These are phyloP conservation scores for Clitoria ternatea DNA, from an alignment of 306 rosid species.

Conservation along the genomic window DNA sequence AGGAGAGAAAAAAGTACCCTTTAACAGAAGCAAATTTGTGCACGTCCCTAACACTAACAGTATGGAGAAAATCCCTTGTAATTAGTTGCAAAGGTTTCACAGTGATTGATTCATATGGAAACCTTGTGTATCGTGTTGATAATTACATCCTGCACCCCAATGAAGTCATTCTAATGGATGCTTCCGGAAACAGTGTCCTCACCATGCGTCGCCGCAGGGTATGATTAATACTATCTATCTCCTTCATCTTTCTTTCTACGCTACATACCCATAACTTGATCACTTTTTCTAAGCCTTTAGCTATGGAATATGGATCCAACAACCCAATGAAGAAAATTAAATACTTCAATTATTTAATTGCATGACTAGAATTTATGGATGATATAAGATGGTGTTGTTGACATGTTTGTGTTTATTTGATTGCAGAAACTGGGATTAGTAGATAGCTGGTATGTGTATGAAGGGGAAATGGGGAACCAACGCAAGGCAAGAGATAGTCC, in stretches of 20 bases:
- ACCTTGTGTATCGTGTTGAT: constrained; percentile 76
- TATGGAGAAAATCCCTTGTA: constrained; percentile 75
- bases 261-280: background rate
- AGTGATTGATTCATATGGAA: constrained; percentile 69
- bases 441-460: constrained; percentile 64
- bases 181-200: constrained; percentile 59
- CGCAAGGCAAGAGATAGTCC: constrained; percentile 34
- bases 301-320: too few species aligned
- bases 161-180: constrained; percentile 79
- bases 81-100: constrained; percentile 79
- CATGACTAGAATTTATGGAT: background rate
- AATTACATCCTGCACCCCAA: constrained; percentile 57
- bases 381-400: background rate
- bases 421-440: constrained; percentile 51
- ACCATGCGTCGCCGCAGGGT: constrained; percentile 72
- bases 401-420: background rate
- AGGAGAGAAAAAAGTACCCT: constrained; percentile 22
- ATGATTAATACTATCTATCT: background rate
- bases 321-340: too few species aligned
- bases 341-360: background rate
- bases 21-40: constrained; percentile 4
- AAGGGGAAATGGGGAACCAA: constrained; percentile 50
- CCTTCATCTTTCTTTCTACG: background rate
- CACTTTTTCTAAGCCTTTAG: background rate
- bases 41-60: constrained; percentile 60